Evolutionary conservation across 2,329 filamentous ascomycete species (phyloP).

Genomic region (Pezicula carpinea): DNA sequence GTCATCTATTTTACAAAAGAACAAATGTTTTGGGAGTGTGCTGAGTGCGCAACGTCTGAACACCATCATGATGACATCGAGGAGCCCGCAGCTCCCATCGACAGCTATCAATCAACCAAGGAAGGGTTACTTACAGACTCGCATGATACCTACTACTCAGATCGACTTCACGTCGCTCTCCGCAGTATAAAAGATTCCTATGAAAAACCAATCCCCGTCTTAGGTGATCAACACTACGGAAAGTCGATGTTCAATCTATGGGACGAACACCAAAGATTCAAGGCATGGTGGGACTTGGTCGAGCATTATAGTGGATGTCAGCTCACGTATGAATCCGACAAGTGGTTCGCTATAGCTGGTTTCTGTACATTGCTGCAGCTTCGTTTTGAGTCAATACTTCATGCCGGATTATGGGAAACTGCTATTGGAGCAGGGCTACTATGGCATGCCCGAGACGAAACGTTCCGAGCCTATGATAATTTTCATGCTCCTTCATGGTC

Average conservation of each 20-base stretch:
- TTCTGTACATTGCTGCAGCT: not conserved
- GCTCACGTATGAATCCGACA: not conserved
- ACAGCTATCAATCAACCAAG: not conserved
- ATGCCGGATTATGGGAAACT: not conserved
- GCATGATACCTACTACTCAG: not conserved
- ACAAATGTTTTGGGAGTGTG: constrained; percentile 2
- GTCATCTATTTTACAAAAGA: not conserved
- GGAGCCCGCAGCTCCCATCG: too few species aligned
- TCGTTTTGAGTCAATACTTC: not conserved
- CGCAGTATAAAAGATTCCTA: not conserved
- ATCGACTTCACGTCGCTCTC: not conserved
- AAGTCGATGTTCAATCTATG: not conserved
- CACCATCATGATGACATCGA: not conserved
- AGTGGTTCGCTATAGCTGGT: not conserved
- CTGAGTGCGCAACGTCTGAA: not conserved
- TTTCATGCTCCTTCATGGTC: not conserved
- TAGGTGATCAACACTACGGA: not conserved
- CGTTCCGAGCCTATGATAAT: not conserved
- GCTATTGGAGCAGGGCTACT: not conserved
- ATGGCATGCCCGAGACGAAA: not conserved
- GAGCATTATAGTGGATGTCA: not conserved
- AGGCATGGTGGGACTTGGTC: not conserved
- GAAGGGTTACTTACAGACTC: not conserved
- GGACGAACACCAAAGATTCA: not conserved
- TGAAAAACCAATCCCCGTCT: not conserved